Evolutionary conservation across 2,329 filamentous ascomycete genomes (phyloP).

Genomic region (Curvularia verruculosa): DNA sequence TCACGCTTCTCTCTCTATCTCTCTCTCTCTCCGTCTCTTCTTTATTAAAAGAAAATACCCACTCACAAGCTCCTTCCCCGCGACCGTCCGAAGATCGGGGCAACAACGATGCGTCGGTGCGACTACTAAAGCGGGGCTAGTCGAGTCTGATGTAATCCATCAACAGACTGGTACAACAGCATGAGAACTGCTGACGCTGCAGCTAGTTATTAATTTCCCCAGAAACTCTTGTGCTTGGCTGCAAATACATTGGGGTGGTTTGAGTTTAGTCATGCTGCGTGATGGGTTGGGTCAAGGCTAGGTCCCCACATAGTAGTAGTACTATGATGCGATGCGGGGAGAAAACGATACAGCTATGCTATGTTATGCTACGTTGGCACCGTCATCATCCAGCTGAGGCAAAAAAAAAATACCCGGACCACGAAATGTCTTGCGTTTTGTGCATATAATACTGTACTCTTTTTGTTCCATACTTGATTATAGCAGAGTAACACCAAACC

Average conservation of each 20-base stretch:
- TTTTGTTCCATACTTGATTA: no score
- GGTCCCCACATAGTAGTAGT: background rate
- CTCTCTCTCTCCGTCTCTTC: no score
- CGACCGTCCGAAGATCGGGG: background rate
- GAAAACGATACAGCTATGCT: background rate
- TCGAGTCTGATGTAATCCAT: background rate
- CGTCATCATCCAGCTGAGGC: no score
- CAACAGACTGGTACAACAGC: background rate
- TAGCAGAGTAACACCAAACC: no score
- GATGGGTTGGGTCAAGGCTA: background rate
- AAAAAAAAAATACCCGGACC: no score
- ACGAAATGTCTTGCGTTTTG: no score
- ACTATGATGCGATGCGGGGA: no score
- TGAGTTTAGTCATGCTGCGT: background rate
- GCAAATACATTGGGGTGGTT: background rate
- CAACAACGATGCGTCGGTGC: background rate
- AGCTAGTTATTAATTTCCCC: background rate
- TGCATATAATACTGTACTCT: no score
- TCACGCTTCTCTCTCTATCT: no score
- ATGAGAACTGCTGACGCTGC: background rate
- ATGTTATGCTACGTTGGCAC: no score
- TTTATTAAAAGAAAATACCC: no score
- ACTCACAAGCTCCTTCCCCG: background rate
- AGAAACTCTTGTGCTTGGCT: no score
- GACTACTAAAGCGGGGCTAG: background rate